Conservation (phyloP, 495 filamentous ascomycete species). For the Tuber melanosporum region DNA sequence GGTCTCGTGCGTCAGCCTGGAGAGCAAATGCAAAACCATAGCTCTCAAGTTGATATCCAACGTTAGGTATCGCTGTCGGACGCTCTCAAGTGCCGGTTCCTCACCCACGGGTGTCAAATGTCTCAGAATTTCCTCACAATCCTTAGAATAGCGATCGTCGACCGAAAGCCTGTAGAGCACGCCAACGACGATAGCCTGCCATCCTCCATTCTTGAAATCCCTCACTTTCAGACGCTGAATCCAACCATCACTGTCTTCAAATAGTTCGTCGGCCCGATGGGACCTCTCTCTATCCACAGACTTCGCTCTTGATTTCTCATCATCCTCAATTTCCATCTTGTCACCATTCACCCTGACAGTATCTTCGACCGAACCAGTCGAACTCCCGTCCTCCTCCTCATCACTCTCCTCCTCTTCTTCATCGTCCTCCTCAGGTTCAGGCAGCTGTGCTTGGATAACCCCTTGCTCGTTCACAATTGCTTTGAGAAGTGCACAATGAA, state of each 20-base stretch:
- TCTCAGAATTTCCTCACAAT: constrained; percentile 70
- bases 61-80: constrained; percentile 59
- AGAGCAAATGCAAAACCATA: constrained; percentile 74
- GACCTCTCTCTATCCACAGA: constrained; percentile 46
- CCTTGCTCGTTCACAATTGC: constrained; percentile 75
- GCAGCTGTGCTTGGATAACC: constrained; percentile 68
- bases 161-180: constrained; percentile 77
- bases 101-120: constrained; percentile 70
- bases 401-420: constrained; percentile 58
- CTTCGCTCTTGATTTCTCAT: constrained; percentile 39
- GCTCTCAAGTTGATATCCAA: constrained; percentile 79
- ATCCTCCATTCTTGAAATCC: constrained; percentile 83
- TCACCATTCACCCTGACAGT: constrained; percentile 41
- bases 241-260: constrained; percentile 64
- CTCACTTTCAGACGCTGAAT: constrained; percentile 72
- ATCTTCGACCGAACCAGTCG: constrained; percentile 13
- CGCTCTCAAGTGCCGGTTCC: constrained; percentile 67
- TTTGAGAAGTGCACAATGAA: constrained; percentile 87
- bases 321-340: constrained; percentile 44
- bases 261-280: constrained; percentile 75
- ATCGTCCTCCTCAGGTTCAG: constrained; percentile 64
- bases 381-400: constrained; percentile 47
- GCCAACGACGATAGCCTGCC: constrained; percentile 84
- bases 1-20: constrained; percentile 78
- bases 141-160: constrained; percentile 58